Evolutionary conservation across 2,329 filamentous ascomycete genomes (phyloP).

Genomic region (Elsinoe arachidis): DNA sequence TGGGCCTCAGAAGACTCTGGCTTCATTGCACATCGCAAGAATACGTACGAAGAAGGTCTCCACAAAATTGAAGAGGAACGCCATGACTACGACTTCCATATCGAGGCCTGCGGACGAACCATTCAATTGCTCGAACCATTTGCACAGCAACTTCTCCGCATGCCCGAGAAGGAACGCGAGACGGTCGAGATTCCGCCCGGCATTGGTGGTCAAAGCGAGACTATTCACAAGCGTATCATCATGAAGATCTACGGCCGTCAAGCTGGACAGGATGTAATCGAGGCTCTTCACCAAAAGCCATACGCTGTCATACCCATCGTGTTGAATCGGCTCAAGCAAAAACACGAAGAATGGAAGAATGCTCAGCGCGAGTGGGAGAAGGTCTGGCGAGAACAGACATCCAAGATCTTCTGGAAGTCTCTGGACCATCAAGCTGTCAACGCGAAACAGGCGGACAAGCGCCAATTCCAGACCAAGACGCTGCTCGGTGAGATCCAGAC

Average conservation of each 20-base stretch:
- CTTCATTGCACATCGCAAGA: constrained; percentile 96
- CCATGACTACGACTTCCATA: constrained; percentile 97
- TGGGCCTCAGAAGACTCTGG: constrained; percentile 98
- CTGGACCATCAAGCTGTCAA: constrained; percentile 93
- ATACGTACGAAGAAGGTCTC: constrained; percentile 84
- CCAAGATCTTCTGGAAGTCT: constrained; percentile 90
- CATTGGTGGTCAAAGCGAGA: constrained; percentile 85
- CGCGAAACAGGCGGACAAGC: constrained; percentile 82
- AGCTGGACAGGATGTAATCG: constrained; percentile 73
- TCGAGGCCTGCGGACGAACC: constrained; percentile 87
- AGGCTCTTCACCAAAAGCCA: constrained; percentile 75
- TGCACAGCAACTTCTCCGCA: constrained; percentile 76
- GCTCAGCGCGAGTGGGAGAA: constrained; percentile 98
- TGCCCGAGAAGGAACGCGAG: constrained; percentile 60
- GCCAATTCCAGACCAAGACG: constrained; percentile 80
- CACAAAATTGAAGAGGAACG: constrained; percentile 96
- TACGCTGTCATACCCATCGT: constrained; percentile 84
- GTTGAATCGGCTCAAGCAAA: constrained; percentile 82
- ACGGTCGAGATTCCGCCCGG: constrained; percentile 72
- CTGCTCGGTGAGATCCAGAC: constrained; percentile 85
- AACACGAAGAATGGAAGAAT: constrained; percentile 95
- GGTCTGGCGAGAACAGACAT: constrained; percentile 93
- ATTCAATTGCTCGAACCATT: constrained; percentile 94
- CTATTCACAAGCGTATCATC: constrained; percentile 92
- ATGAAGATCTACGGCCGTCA: constrained; percentile 94